Evolutionary conservation across 306 rosid genomes (phyloP), one percentile per base, ranked within the genome.

Genomic region (Trifolium fragiferum): DNA sequence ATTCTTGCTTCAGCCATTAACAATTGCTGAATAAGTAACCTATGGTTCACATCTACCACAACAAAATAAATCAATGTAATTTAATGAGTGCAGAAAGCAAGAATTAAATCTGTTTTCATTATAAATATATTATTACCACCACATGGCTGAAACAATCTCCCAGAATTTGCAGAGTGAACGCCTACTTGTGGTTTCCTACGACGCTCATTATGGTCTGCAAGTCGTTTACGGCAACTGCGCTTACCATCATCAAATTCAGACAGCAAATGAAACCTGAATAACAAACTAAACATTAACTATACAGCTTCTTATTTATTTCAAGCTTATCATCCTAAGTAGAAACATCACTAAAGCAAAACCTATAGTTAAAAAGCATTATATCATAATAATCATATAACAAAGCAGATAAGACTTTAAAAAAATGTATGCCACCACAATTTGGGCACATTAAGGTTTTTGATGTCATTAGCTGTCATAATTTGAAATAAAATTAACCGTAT

Each of bases 171-270:
- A 30, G 92, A 75, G 76, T 79, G 83, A 50, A 69, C 65, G 19
- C 85, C 86, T 4, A 79, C 72, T 82, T 89, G 98, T 65, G 97
- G 96, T 85, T 90, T 93, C 82, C 97, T 86, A 51, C 97, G 77
- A 23, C 97, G 97, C 74, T 93, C 97, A 4, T 92, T 92, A 59
- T 92, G 98, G 74, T 96, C 96, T 33, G 96, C 94, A 70, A 92
- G 96, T 79, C 98, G 94, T 82, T 83, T 92, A 14, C 96, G 94
- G 76, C 98, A 92, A 83, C 98, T 92, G 33, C 98, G 92, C 91
- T 92, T 92, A 32, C 95, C 94, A 82, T 89, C 92, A 82, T 92
- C 98, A 82, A 92, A 92, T 77, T 90, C 98, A 78, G 82, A 86
- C 83, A 92, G 87, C 93, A 90, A 86, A 79, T 92, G 98, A 78